A percentile compares a stretch with the other conserved stretches of the same genome.
phyloP scores from a whole-genome alignment of 495 filamentous ascomycete species.

The Amphirosellinia nigrospora region DNA sequence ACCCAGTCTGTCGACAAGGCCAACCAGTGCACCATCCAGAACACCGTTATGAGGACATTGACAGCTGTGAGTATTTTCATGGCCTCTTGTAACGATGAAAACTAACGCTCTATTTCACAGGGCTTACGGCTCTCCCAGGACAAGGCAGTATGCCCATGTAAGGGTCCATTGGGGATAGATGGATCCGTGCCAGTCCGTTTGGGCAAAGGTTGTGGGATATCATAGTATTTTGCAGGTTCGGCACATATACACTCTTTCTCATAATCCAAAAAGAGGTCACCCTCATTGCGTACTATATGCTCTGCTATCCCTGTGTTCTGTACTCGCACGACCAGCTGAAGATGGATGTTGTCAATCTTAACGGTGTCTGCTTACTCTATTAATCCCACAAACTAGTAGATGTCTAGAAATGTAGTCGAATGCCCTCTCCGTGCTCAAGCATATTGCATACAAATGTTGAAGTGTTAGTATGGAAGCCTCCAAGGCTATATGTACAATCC shows the following conservation, averaged over 20 bases:
- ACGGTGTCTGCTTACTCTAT: slow-evolving; percentile 5
- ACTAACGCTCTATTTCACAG: slow-evolving; percentile 20
- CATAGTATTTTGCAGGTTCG: slow-evolving; percentile 9
- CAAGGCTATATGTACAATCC: too few relatives aligned
- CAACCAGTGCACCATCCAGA: slow-evolving; percentile 47
- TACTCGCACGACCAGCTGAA: too few relatives aligned
- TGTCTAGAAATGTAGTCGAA: too few relatives aligned
- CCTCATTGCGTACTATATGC: slow-evolving; percentile 10
- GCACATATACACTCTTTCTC: slow-evolving; percentile 17
- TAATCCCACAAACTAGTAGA: too few relatives aligned
- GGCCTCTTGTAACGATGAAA: slow-evolving; percentile 9
- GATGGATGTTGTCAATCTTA: slow-evolving; percentile 5
- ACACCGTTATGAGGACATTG: slow-evolving; percentile 46
- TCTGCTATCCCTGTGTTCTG: slow-evolving; percentile 13
- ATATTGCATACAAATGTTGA: too few relatives aligned
- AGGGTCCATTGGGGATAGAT: slow-evolving; percentile 5
- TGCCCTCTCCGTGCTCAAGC: too few relatives aligned
- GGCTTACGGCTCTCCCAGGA: slow-evolving; percentile 19
- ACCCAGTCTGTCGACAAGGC: slow-evolving; percentile 45
- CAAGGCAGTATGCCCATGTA: slow-evolving; percentile 25
- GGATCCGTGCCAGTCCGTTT: slow-evolving; percentile 13
- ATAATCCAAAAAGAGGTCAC: slow-evolving; percentile 16
- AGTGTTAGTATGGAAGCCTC: too few relatives aligned
- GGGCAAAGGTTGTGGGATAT: slow-evolving; percentile 10
- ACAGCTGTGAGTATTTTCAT: slow-evolving; percentile 42